These are phyloP conservation scores for Pichia pseudocactophila DNA, from an alignment of 805 yeast species.

Conservation along the genomic window DNA sequence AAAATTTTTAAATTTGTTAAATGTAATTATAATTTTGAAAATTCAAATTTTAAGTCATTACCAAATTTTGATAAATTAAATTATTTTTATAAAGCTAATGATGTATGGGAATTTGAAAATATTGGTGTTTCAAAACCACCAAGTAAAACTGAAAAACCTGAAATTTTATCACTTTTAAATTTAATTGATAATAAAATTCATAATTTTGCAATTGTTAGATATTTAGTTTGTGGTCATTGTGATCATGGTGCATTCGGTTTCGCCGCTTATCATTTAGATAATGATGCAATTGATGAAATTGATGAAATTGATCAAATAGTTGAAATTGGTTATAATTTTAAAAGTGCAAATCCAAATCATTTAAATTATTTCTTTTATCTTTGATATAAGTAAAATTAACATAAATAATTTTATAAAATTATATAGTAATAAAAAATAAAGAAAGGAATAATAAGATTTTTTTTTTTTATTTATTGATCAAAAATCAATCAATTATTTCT, in stretches of 20 bases:
- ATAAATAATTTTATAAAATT: neutral
- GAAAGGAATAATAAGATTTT: constrained; percentile 6
- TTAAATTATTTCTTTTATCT: constrained; percentile 11
- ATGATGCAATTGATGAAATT: constrained; percentile 10
- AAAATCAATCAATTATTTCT: neutral
- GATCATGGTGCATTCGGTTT: constrained; percentile 73
- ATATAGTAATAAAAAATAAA: neutral
- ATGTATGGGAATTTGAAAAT: constrained; percentile 75
- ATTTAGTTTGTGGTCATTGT: constrained; percentile 66
- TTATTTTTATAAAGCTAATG: constrained; percentile 35
- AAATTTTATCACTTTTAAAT: constrained; percentile 5
- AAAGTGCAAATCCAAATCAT: constrained; percentile 11
- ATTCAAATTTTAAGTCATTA: neutral
- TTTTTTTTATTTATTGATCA: neutral
- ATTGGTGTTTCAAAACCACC: constrained; percentile 56
- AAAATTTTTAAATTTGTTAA: constrained; percentile 6
- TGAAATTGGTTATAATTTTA: constrained; percentile 7
- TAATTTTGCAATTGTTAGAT: constrained; percentile 35
- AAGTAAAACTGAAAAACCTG: neutral
- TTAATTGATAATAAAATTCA: constrained; percentile 15
- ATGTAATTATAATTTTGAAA: constrained; percentile 3
- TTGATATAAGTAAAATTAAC: too few species aligned
- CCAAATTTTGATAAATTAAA: neutral
- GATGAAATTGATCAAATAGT: constrained; percentile 6
- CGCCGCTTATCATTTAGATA: constrained; percentile 34